A percentile compares a stretch with the other conserved stretches of the same genome.
Conservation (phyloP, 306 rosid species). For the Fagus crenata region DNA sequence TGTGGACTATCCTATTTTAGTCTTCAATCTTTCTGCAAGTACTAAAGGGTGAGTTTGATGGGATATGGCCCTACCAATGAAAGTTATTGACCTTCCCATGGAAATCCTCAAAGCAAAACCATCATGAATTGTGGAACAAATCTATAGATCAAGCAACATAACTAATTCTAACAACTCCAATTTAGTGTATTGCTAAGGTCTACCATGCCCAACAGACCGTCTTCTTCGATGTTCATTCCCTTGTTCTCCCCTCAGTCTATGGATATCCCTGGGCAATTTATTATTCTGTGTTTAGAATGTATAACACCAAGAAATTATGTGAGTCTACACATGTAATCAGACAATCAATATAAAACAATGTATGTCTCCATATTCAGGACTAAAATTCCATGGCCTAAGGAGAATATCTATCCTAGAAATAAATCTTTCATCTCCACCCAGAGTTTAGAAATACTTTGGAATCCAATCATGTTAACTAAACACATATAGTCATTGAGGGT, state of each 20-base stretch:
- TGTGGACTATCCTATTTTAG: not conserved
- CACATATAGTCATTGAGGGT: not conserved
- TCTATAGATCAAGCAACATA: not conserved
- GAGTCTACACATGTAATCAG: not conserved
- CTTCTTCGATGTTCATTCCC: not conserved
- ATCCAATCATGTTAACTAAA: not conserved
- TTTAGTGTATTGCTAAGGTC: not conserved
- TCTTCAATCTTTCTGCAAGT: not conserved
- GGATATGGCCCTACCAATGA: not conserved
- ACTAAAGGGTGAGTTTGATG: not conserved
- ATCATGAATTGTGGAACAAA: not conserved
- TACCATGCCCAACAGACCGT: not conserved
- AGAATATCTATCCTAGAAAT: not conserved
- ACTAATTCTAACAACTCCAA: not conserved
- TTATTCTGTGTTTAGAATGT: not conserved
- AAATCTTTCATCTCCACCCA: not conserved
- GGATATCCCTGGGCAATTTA: not conserved
- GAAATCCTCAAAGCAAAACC: not conserved
- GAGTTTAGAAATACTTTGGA: not conserved
- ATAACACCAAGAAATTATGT: not conserved
- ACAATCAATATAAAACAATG: not conserved
- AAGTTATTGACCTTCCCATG: not conserved
- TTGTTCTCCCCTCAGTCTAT: not conserved
- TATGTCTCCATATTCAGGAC: not conserved
- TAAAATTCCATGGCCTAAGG: not conserved